phyloP scores from a whole-genome alignment of 2,329 filamentous ascomycete genomes.

The Corynespora cassiicola region DNA sequence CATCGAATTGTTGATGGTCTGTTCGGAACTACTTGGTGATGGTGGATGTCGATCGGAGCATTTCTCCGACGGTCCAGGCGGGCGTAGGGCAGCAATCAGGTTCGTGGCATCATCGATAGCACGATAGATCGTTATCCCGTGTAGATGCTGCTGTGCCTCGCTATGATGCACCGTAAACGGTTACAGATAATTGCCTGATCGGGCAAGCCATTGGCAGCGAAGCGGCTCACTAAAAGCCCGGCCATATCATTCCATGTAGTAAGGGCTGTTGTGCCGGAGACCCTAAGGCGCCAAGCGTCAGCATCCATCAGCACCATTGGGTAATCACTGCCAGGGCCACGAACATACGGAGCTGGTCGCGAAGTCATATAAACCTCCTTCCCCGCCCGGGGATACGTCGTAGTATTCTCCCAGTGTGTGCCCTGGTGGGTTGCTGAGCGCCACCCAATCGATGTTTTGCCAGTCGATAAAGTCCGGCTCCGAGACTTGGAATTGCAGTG shows the following conservation, averaged over 20 bases:
- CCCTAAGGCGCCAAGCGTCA: conserved; percentile 23
- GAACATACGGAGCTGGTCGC: conserved; percentile 24
- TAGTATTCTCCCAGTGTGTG: conserved; percentile 7
- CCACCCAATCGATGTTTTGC: conserved; percentile 40
- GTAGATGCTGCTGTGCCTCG: no score
- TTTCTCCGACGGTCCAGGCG: no score
- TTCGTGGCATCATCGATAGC: no score
- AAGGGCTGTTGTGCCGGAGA: conserved; percentile 21
- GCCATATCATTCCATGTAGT: conserved; percentile 17
- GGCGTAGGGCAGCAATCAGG: no score
- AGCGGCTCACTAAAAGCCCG: background rate
- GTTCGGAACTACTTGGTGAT: no score
- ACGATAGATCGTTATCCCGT: no score
- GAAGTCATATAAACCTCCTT: conserved; percentile 21
- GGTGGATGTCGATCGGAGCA: no score
- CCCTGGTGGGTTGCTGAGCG: conserved; percentile 15
- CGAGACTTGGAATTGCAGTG: conserved; percentile 35
- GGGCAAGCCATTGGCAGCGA: background rate
- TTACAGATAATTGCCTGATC: conserved; percentile 6
- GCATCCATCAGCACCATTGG: conserved; percentile 17
- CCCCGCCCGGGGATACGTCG: conserved; percentile 7
- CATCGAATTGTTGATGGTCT: no score
- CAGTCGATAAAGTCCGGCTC: conserved; percentile 36
- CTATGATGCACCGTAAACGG: conserved; percentile 1
- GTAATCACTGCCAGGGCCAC: conserved; percentile 11